These are phyloP conservation scores for Lasiosphaeria ovina DNA, from an alignment of 495 filamentous ascomycete species.

Conservation along the genomic window DNA sequence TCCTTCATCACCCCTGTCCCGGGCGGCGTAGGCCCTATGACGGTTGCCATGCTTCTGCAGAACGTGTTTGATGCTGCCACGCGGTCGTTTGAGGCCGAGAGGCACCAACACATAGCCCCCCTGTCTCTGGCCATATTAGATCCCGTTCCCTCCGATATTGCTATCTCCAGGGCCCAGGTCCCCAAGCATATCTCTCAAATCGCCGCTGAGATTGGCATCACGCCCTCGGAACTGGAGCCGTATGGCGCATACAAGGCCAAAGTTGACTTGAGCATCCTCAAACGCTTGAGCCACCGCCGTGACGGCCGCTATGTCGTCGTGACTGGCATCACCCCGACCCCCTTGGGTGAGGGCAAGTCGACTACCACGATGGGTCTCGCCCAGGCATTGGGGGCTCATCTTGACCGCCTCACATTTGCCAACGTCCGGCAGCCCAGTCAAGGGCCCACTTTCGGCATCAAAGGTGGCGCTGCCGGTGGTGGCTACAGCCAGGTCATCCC, in stretches of 20 bases:
- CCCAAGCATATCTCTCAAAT: slow-evolving; percentile 85
- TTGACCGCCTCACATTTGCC: slow-evolving; percentile 85
- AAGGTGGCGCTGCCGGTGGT: slow-evolving; percentile 94
- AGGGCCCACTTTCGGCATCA: slow-evolving; percentile 97
- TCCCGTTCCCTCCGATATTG: slow-evolving; percentile 92
- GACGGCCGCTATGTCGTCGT: slow-evolving; percentile 91
- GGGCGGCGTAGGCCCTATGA: slow-evolving; percentile 97
- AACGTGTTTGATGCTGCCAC: slow-evolving; percentile 87
- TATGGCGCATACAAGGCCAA: slow-evolving; percentile 96
- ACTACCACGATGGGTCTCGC: slow-evolving; percentile 96
- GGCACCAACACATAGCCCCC: slow-evolving; percentile 69
- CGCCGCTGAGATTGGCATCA: slow-evolving; percentile 85
- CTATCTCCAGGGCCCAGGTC: slow-evolving; percentile 81
- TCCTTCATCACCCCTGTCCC: slow-evolving; percentile 97
- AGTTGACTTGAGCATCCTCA: slow-evolving; percentile 75
- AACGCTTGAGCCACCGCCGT: slow-evolving; percentile 79
- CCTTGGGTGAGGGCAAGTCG: slow-evolving; percentile 97
- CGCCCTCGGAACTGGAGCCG: slow-evolving; percentile 80
- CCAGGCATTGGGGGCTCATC: slow-evolving; percentile 88
- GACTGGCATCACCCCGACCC: slow-evolving; percentile 93
- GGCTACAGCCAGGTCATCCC: slow-evolving; percentile 98
- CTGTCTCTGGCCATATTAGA: slow-evolving; percentile 70
- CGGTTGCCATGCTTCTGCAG: slow-evolving; percentile 92
- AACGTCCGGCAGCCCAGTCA: slow-evolving; percentile 97
- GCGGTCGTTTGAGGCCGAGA: slow-evolving; percentile 76